A percentile compares a stretch with the other conserved stretches of the same genome.
These are phyloP conservation scores for Akanthomyces dipterigenus DNA, from an alignment of 2,329 filamentous ascomycete genomes.

Conservation along the genomic window DNA sequence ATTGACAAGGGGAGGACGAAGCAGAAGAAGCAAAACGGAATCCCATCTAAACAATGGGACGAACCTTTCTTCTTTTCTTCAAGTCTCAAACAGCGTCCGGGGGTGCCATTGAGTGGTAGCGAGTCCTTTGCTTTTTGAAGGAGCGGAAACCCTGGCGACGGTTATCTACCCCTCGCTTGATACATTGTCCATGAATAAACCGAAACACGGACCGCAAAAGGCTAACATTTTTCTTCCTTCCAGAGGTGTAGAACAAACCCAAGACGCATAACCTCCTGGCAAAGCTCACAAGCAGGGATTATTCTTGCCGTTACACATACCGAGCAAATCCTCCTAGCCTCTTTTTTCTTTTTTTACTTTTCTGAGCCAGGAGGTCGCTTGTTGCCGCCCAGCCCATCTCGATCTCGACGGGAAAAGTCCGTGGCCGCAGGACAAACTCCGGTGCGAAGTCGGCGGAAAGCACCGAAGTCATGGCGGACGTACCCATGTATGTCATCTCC, in stretches of 20 bases:
- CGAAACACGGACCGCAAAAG: not conserved
- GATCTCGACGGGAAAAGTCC: not conserved
- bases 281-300: not conserved
- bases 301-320: not conserved
- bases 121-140: not conserved
- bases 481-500: slow-evolving; percentile 68
- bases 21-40: not conserved
- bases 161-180: not conserved
- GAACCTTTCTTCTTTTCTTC: not conserved
- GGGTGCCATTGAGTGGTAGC: not conserved
- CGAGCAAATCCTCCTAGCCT: not conserved
- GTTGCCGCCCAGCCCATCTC: no score
- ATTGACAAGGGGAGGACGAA: not conserved
- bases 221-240: not conserved
- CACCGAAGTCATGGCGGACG: slow-evolving; percentile 53
- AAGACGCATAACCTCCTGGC: not conserved
- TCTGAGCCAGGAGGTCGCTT: not conserved
- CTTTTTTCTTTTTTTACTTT: not conserved
- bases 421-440: not conserved
- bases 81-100: not conserved
- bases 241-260: not conserved
- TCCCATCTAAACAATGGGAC: slow-evolving; percentile 9
- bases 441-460: not conserved
- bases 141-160: not conserved
- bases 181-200: not conserved